phyloP scores from a whole-genome alignment of 805 yeast species.

The Myxozyma udenii region DNA sequence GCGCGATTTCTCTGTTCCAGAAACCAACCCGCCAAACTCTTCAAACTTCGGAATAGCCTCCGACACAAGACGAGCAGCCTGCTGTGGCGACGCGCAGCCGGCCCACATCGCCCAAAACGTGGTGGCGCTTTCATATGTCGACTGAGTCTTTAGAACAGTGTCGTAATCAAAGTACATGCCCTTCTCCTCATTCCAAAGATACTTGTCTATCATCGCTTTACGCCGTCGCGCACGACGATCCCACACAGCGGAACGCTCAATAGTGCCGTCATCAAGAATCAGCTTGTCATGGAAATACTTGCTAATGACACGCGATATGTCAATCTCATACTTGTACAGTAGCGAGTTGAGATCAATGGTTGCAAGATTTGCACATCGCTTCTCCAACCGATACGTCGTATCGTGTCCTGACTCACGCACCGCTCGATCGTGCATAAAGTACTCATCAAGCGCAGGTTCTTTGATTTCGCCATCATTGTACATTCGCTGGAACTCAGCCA shows the following conservation, averaged over 20 bases:
- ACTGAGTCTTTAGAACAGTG: constrained; percentile 52
- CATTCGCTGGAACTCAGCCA: constrained; percentile 62
- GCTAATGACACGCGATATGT: constrained; percentile 66
- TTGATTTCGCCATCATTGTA: constrained; percentile 64
- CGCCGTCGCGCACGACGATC: constrained; percentile 53
- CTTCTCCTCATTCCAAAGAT: constrained; percentile 77
- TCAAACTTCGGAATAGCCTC: constrained; percentile 68
- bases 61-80: constrained; percentile 61
- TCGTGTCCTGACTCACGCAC: constrained; percentile 97
- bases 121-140: constrained; percentile 79
- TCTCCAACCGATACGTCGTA: constrained; percentile 85
- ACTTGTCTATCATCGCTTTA: constrained; percentile 55
- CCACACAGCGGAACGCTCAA: constrained; percentile 61
- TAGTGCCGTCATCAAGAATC: constrained; percentile 38
- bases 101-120: constrained; percentile 93
- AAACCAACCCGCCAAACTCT: constrained; percentile 81
- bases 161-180: constrained; percentile 85
- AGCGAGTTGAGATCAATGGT: constrained; percentile 86
- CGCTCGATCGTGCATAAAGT: constrained; percentile 87
- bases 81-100: constrained; percentile 59
- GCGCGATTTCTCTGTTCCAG: constrained; percentile 73
- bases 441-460: constrained; percentile 84
- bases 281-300: constrained; percentile 52
- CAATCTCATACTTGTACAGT: constrained; percentile 84
- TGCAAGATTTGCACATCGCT: constrained; percentile 82